Conservation (phyloP, 2,329 filamentous ascomycete genomes). For the Fusarium chlamydosporum region DNA sequence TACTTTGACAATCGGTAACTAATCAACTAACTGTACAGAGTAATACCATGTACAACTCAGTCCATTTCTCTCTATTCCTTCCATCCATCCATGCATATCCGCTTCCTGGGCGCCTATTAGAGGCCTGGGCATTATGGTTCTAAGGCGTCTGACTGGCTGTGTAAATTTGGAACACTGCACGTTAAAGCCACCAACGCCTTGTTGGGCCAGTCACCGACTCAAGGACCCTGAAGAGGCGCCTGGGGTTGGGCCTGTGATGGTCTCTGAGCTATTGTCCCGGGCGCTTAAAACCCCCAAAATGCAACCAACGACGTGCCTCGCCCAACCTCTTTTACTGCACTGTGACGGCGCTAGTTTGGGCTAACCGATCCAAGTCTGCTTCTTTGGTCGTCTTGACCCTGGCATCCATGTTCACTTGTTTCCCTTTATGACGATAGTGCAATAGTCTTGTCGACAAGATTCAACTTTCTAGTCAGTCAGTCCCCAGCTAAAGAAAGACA, state of each 20-base stretch:
- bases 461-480: background rate
- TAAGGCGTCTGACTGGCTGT: conserved; percentile 46
- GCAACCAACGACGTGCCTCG: conserved; percentile 43
- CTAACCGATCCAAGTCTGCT: conserved; percentile 21
- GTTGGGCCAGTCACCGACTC: conserved; percentile 14
- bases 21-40: no score
- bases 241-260: conserved; percentile 16
- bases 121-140: conserved; percentile 34
- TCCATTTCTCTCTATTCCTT: conserved; percentile 2
- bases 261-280: conserved; percentile 21
- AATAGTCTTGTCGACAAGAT: conserved; percentile 3
- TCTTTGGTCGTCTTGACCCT: conserved; percentile 9
- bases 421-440: background rate
- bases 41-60: no score
- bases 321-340: conserved; percentile 43
- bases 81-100: no score
- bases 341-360: conserved; percentile 50
- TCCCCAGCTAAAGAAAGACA: background rate
- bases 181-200: conserved; percentile 37
- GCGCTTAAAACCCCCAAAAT: conserved; percentile 45
- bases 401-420: conserved; percentile 13
- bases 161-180: conserved; percentile 50
- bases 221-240: conserved; percentile 33
- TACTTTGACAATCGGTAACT: conserved; percentile 8
- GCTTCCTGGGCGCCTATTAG: conserved; percentile 46